Base-by-base conservation (phyloP, 192 early-diverging fungal genomes). In the Backusella tarrabulga region DNA sequence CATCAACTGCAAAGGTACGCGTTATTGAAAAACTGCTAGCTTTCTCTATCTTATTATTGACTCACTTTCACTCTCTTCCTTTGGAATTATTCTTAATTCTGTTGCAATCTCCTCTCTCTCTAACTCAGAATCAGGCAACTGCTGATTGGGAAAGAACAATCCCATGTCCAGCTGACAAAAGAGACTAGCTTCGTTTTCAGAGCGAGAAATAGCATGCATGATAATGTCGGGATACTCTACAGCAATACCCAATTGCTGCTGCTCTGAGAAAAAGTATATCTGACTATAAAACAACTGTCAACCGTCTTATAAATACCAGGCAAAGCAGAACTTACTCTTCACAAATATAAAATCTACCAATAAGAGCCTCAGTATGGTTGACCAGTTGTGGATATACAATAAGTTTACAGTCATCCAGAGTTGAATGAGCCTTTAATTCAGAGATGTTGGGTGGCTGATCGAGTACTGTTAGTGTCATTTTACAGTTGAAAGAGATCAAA, bases 171-270 rank as follows among this genome's bases (percentile, higher is more conserved):
- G 83, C 73, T 93, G 91, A 40, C 85, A 89, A 76, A 91, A 93
- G 69, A 93, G 89, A 72, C 83, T 84, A 14, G 88, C 85, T 36
- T 79, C 76, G 32, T 79, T 82, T 15, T 71, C 81, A 42, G 84
- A 84, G 7, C 91, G 87, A n/a, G 90, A 89, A 46, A 91, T 91
- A 11, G 91, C 91, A 72, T 93, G 90, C 60, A 93, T 90, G 60
- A 89, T 87, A 70, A 93, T 89, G 19, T 86, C 85, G 1, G 86
- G 87, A 72, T 91, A 93, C 44, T 87, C 85, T 70, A 93, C 84
- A 29, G 87, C 74, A 23, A 91, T 79, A 15, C 87, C 85, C 52
- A 80, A 73, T 63, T 83, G 73, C 0, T 76, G 83, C 3, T 19
- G 67, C 0, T 81, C 75, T 11, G 87, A 85, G 81, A 81, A 85